Conservation (phyloP, 2,329 filamentous ascomycete genomes). For the Pezicula radicicola region DNA sequence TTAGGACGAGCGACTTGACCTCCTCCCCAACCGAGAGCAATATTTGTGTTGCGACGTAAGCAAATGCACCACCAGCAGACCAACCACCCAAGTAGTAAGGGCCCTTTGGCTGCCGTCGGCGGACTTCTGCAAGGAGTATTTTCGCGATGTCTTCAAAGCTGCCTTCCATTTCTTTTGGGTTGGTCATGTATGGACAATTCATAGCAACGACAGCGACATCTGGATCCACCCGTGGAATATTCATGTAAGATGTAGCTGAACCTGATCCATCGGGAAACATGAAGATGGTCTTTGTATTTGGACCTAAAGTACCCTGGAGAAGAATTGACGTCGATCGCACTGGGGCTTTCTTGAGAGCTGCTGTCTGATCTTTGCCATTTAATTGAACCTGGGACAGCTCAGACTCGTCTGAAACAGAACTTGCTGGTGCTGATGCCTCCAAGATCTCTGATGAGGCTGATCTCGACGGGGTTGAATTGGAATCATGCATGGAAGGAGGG, state of each 20-base stretch:
- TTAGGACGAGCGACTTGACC: constrained; percentile 11
- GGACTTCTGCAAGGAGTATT: constrained; percentile 15
- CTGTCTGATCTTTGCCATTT: too few species aligned
- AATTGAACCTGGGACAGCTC: too few species aligned
- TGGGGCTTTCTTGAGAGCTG: too few species aligned
- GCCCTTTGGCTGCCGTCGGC: constrained; percentile 28
- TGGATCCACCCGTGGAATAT: constrained; percentile 14
- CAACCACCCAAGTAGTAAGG: constrained; percentile 35
- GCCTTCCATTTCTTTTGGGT: constrained; percentile 8
- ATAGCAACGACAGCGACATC: constrained; percentile 19
- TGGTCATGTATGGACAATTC: constrained; percentile 19
- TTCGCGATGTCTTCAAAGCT: constrained; percentile 11
- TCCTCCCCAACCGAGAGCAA: constrained; percentile 17
- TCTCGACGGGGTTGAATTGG: too few species aligned
- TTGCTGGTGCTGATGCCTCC: too few species aligned
- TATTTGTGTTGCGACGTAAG: constrained; percentile 30
- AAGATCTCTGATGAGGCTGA: too few species aligned
- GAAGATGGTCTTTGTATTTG: constrained; percentile 13
- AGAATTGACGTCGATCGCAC: constrained; percentile 15
- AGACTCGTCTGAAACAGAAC: too few species aligned
- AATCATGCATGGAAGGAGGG: too few species aligned
- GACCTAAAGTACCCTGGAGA: constrained; percentile 8
- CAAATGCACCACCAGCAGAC: constrained; percentile 33
- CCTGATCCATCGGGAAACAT: constrained; percentile 22
- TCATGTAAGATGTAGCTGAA: constrained; percentile 18